Evolutionary conservation across 2,329 filamentous ascomycete species (phyloP), one percentile per base, ranked within the genome.

Genomic region (Monilinia aucupariae): DNA sequence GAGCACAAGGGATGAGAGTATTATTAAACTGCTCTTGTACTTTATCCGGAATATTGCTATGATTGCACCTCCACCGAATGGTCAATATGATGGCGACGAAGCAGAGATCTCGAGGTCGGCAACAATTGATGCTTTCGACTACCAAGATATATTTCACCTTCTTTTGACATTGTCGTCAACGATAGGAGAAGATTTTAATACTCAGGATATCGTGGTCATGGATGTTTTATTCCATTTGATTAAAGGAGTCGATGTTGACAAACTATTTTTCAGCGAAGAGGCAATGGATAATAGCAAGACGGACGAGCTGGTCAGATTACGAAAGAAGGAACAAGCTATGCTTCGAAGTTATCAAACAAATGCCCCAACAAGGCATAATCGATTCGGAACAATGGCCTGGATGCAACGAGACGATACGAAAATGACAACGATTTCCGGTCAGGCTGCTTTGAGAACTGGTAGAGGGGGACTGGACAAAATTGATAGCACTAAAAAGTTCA

Each of bases 301-400:
- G 0, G 81, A 89, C 64, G 91, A 96, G 72, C 81, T 97, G 12
- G 83, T 86, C 27, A 80, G 80, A 20, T 77, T 96, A 71, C 85
- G 97, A 75, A 85, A 84, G 61, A 91, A 94, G 71, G 94, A 99
- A 76, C 86, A 87, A 2, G 84, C 87, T n/a, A 90, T 96, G 85
- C 81, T 91, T 61, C 85, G 88, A 69, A 83, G 88, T 55, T 88
- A 92, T 70, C 88, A 88, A 61, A 88, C 86, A 69, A 87, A 87
- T 72, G 90, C 89, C 3, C 90, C 92, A 0, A 92, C 91, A 3
- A 82, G 94, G 54, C 94, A 99, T 75, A 96, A 92, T 69, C 85
- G 94, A 41, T 99, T 97, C 71, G 94, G 94, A 3, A 96, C 92
- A 13, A 97, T 97, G 90, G 86, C 97, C 41, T 97, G 93, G 92